Conservation (phyloP, 23 red algal species). For the Agarophyton chilense region DNA sequence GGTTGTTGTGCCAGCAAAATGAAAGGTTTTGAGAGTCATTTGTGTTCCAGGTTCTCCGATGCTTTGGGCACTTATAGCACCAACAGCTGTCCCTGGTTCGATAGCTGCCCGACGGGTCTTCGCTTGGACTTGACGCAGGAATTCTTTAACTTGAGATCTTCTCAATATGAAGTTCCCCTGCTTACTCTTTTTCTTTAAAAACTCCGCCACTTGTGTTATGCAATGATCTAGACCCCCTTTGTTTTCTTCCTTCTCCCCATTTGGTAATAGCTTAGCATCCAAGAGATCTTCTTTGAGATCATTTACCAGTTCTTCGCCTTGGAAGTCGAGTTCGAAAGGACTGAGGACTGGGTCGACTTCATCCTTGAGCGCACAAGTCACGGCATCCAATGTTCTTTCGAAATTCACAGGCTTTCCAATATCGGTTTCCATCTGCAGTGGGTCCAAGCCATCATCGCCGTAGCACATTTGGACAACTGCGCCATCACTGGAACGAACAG, state of each 20-base stretch:
- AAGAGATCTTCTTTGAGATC: slow-evolving; percentile 38
- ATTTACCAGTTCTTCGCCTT: slow-evolving; percentile 38
- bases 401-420: slow-evolving; percentile 66
- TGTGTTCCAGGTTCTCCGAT: slow-evolving; percentile 98
- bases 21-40: slow-evolving; percentile 99
- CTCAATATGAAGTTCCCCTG: slow-evolving; percentile 41
- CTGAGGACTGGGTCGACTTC: slow-evolving; percentile 22
- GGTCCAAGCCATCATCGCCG: slow-evolving; percentile 96
- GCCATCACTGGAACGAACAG: slow-evolving; percentile 88
- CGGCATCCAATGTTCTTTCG: slow-evolving; percentile 38
- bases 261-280: slow-evolving; percentile 55
- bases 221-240: slow-evolving; percentile 35
- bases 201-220: slow-evolving; percentile 5
- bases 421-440: slow-evolving; percentile 83
- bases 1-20: slow-evolving; percentile 96
- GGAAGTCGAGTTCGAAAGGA: slow-evolving; percentile 29
- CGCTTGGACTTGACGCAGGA: slow-evolving; percentile 51
- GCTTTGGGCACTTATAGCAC: slow-evolving; percentile 89
- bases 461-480: slow-evolving; percentile 89
- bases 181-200: slow-evolving; percentile 36
- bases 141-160: slow-evolving; percentile 63
- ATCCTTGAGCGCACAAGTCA: slow-evolving; percentile 32
- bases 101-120: slow-evolving; percentile 71
- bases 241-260: slow-evolving; percentile 53
- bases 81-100: slow-evolving; percentile 96